Percentiles rank a stretch among this genome's conserved stretches.
phyloP scores from a whole-genome alignment of 2,329 filamentous ascomycete genomes.

The Paramyrothecium roridum region DNA sequence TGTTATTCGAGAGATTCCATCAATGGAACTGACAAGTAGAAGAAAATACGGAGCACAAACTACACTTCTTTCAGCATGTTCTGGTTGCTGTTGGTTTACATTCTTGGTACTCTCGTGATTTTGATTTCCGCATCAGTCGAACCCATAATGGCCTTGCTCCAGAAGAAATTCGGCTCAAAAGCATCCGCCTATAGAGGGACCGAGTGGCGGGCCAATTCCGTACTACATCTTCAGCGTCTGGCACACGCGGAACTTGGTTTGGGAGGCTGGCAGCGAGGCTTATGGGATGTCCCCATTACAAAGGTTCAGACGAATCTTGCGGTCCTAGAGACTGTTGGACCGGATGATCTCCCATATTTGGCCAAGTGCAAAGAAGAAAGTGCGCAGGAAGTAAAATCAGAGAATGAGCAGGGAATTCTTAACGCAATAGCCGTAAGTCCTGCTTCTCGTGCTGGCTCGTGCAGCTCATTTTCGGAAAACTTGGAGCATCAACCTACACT shows the following conservation, averaged over 20 bases:
- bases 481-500: no score
- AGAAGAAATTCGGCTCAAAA: not conserved
- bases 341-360: no score
- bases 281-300: not conserved
- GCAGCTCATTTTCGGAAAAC: no score
- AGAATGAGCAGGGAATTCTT: no score
- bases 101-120: not conserved
- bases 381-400: no score
- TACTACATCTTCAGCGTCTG: not conserved
- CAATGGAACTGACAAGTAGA: not conserved
- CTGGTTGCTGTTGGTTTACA: not conserved
- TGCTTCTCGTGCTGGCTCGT: no score
- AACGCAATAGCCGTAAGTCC: no score
- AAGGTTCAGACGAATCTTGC: not conserved
- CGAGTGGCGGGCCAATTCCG: not conserved
- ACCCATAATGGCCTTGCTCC: not conserved
- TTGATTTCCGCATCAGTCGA: not conserved
- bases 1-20: not conserved
- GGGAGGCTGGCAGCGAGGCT: not conserved
- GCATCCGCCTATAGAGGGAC: not conserved
- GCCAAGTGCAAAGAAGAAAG: no score
- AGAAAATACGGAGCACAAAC: not conserved
- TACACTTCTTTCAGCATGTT: not conserved
- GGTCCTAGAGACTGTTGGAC: no score
- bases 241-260: not conserved